Evolutionary conservation across 1,284 basidiomycete genomes (phyloP).

Genomic region (Singerocomus inundabilis): DNA sequence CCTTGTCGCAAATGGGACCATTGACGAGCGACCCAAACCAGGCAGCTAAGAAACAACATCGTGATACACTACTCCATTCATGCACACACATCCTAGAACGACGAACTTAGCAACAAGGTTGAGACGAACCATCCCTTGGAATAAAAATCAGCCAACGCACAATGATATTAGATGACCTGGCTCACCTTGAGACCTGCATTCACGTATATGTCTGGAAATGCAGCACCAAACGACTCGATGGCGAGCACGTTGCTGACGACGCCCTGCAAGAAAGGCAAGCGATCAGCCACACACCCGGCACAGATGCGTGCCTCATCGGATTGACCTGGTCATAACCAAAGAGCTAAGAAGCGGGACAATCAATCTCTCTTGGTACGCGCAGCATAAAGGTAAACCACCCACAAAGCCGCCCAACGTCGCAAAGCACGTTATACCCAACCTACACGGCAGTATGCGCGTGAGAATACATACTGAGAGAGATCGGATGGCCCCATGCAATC

Average conservation of each 20-base stretch:
- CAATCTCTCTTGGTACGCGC: background rate
- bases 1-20: constrained; percentile 35
- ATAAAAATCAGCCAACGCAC: constrained; percentile 2
- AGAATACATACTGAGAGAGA: constrained; percentile 1
- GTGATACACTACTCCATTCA: constrained; percentile 1
- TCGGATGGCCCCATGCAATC: background rate
- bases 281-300: constrained; percentile 5
- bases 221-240: constrained; percentile 36
- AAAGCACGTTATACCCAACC: constrained; percentile 34
- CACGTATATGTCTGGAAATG: constrained; percentile 34
- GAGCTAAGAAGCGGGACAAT: constrained; percentile 18
- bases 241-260: constrained; percentile 36
- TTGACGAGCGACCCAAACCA: constrained; percentile 34
- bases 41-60: constrained; percentile 22
- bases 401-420: constrained; percentile 35
- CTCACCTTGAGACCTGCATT: constrained; percentile 28
- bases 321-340: constrained; percentile 35
- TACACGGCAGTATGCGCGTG: constrained; percentile 2
- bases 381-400: constrained; percentile 8
- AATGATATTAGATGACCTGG: background rate
- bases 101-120: constrained; percentile 31
- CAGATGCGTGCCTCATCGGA: too few species aligned
- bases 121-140: constrained; percentile 35
- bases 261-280: constrained; percentile 16
- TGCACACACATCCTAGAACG: background rate